Percentiles rank a stretch among this genome's conserved stretches.
These are phyloP conservation scores for Sporothrix dimorphospora DNA, from an alignment of 2,329 filamentous ascomycete species.

Conservation along the genomic window DNA sequence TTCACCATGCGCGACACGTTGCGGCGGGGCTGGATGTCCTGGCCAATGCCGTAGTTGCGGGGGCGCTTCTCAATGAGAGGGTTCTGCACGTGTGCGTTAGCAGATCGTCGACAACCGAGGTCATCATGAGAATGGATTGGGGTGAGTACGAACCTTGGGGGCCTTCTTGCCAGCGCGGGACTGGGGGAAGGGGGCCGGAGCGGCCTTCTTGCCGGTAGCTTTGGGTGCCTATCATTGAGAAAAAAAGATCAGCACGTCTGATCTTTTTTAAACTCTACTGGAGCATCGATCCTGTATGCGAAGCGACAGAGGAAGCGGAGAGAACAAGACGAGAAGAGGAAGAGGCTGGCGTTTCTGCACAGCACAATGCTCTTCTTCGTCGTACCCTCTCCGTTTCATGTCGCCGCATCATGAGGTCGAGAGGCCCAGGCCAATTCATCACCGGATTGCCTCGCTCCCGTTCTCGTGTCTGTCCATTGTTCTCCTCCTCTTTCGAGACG, in stretches of 20 bases:
- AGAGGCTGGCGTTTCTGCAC: constrained; percentile 56
- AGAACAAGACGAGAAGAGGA: background rate
- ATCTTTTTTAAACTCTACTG: constrained; percentile 85
- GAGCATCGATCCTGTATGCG: constrained; percentile 54
- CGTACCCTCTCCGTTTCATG: background rate
- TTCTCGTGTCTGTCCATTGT: background rate
- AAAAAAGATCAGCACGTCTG: constrained; percentile 95
- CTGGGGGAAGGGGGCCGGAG: constrained; percentile 94
- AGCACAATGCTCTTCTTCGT: constrained; percentile 34
- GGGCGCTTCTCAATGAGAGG: constrained; percentile 98
- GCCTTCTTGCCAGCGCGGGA: constrained; percentile 95
- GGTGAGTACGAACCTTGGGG: constrained; percentile 75
- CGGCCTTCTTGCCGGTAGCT: constrained; percentile 89
- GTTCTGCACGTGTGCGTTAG: constrained; percentile 65
- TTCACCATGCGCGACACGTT: constrained; percentile 98
- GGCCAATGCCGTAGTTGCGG: constrained; percentile 97
- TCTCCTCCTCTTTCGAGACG: constrained; percentile 45
- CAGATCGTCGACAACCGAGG: background rate
- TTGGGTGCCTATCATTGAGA: constrained; percentile 99
- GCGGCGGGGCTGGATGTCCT: constrained; percentile 95
- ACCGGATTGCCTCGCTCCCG: constrained; percentile 40
- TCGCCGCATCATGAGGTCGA: constrained; percentile 37
- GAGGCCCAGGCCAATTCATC: constrained; percentile 68
- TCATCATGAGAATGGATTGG: no score
- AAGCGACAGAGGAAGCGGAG: background rate